Conservation (phyloP, 768 basidiomycete genomes). For the Pleurotus sapidus region DNA sequence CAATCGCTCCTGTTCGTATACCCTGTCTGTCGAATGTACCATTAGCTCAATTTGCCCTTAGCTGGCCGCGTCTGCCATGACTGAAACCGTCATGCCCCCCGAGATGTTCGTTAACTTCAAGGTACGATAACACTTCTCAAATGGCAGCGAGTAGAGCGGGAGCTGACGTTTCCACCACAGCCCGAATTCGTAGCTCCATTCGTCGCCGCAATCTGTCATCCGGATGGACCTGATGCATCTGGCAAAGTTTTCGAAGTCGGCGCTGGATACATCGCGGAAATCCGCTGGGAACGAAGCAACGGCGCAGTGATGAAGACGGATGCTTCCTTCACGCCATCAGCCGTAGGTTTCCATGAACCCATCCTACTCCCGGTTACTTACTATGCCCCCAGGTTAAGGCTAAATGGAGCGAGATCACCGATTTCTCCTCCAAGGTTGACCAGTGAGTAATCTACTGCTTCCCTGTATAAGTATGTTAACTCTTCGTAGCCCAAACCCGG, state of each 20-base stretch:
- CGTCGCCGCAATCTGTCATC: conserved; percentile 84
- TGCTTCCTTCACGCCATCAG: conserved; percentile 88
- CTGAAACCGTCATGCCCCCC: conserved; percentile 90
- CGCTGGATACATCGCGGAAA: conserved; percentile 87
- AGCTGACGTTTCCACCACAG: conserved; percentile 28
- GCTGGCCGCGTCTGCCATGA: conserved; percentile 97
- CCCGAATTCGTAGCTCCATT: conserved; percentile 93
- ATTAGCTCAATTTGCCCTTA: conserved; percentile 20
- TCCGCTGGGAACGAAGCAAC: conserved; percentile 90
- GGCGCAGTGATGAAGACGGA: conserved; percentile 91
- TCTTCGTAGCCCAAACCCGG: conserved; percentile 54
- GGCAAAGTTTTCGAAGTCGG: conserved; percentile 91
- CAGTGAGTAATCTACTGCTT: conserved; percentile 46
- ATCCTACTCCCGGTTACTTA: not conserved
- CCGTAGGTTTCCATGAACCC: conserved; percentile 43
- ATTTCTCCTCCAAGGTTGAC: conserved; percentile 64
- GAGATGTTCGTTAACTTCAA: conserved; percentile 90
- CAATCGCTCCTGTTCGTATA: conserved; percentile 80
- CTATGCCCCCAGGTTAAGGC: conserved; percentile 59
- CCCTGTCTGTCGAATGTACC: not conserved
- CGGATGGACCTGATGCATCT: conserved; percentile 74
- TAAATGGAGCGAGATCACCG: conserved; percentile 77
- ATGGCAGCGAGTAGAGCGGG: no score
- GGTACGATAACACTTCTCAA: conserved; percentile 29
- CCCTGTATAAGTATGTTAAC: not conserved